Conservation (phyloP, 1,284 basidiomycete species). For the Heterobasidion irregulare region DNA sequence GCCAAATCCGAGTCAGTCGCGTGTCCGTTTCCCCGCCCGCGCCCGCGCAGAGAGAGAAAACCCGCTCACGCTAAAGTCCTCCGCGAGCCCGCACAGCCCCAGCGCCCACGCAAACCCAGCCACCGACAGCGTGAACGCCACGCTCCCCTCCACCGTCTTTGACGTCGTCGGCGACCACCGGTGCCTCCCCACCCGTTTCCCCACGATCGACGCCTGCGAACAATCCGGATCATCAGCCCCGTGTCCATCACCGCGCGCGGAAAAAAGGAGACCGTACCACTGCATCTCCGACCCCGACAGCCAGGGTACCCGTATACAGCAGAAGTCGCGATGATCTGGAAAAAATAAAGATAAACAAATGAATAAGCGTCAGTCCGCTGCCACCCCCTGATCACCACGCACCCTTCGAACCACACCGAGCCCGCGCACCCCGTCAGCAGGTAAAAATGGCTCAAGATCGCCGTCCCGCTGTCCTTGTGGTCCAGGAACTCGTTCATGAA, state of each 20-base stretch:
- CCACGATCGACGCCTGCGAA: constrained; percentile 81
- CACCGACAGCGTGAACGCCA: constrained; percentile 75
- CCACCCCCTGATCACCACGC: constrained; percentile 22
- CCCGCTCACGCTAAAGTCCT: constrained; percentile 64
- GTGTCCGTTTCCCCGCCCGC: background rate
- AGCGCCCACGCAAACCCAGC: constrained; percentile 63
- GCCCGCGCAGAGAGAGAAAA: background rate
- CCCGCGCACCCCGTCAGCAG: constrained; percentile 91
- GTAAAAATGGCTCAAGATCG: constrained; percentile 97
- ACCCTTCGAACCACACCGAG: constrained; percentile 94
- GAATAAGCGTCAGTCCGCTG: background rate
- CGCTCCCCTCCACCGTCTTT: constrained; percentile 90
- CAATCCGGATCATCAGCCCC: background rate
- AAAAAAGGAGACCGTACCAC: constrained; percentile 43
- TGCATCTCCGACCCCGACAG: constrained; percentile 91
- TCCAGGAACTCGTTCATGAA: constrained; percentile 99
- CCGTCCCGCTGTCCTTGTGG: constrained; percentile 91
- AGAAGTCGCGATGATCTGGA: constrained; percentile 62
- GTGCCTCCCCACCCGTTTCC: constrained; percentile 71
- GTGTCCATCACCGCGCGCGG: background rate
- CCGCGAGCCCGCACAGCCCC: constrained; percentile 60
- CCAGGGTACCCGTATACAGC: constrained; percentile 85
- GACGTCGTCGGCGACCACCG: constrained; percentile 79
- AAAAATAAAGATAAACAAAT: constrained; percentile 3
- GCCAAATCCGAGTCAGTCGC: background rate